phyloP scores from a whole-genome alignment of 176 grass and related monocot species.

The Olyra latifolia region DNA sequence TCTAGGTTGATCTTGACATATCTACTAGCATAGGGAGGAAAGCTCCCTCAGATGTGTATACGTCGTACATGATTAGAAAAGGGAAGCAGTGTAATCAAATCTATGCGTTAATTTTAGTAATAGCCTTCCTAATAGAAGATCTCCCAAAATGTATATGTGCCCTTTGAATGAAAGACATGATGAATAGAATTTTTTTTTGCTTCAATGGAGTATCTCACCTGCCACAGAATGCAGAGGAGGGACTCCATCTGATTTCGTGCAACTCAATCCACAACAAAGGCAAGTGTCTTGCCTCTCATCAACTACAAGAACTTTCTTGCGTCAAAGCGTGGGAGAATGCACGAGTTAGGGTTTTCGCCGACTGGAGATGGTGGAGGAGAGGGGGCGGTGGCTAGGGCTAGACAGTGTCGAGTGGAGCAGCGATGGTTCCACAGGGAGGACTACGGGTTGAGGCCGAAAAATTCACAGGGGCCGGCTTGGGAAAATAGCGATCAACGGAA shows the following conservation, averaged over 20 bases:
- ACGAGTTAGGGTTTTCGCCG: no score
- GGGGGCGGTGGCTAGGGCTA: no score
- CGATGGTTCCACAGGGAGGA: no score
- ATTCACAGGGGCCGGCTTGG: no score
- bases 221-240: slow-evolving; percentile 89
- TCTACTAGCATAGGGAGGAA: not conserved
- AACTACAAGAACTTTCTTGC: slow-evolving; percentile 79
- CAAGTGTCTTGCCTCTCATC: slow-evolving; percentile 91
- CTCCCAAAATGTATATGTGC: not conserved
- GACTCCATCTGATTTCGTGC: slow-evolving; percentile 97
- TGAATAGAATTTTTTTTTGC: not conserved
- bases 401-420: no score
- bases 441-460: no score
- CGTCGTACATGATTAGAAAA: not conserved
- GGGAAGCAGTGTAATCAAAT: not conserved
- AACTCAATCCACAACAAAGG: slow-evolving; percentile 90
- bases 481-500: no score
- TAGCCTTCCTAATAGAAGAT: not conserved
- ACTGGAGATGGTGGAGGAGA: no score
- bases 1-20: slow-evolving; percentile 12
- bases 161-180: not conserved
- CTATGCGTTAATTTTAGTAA: not conserved
- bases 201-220: slow-evolving; percentile 45
- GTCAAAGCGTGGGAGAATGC: slow-evolving; percentile 73
- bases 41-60: not conserved